Base-by-base conservation (phyloP, 768 basidiomycete genomes). In the Hericium rajendrae region DNA sequence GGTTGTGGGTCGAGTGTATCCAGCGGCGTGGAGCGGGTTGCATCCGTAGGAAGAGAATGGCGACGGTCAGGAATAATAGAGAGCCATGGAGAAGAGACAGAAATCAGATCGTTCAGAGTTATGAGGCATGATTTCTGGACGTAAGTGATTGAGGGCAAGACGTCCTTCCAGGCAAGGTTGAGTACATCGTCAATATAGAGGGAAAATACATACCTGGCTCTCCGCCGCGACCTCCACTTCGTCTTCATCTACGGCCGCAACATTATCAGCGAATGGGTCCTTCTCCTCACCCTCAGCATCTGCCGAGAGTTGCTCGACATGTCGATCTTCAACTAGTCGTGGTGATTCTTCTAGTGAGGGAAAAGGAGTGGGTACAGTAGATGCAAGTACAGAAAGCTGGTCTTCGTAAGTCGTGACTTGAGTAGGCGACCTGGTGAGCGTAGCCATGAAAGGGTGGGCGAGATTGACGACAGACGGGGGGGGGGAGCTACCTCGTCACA, bases 101-200 rank as follows among this genome's bases (percentile, higher is more conserved):
- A 81, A 20, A 90, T 78, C 20, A 91, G 74, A 67, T 81, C 84
- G 63, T 83, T 81, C 50, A 92, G 73, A 2, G 86, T 86, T 74
- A 83, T 83, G 24, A 91, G 65, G 67, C 86, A 90, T 16, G 86
- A 87, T 58, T 76, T 78, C 63, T 89, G 84, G 37, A 91, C 86
- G 56, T 79, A 77, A 13, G 77, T 73, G 61, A 92, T 84, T n/a
- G 88, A 90, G 9, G 85, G 81, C 62, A 85, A 72, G 38, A 89
- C 71, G 61, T 86, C 82, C 59, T 75, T 22, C 9, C 1, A 53
- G n/a, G 32, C n/a, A 12, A 53, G 32, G 32, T 16, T 6, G 32
- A 53, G 18, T 24, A 32, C 49, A 51, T 24, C 18, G 49, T 16
- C 18, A 15, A 24, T 13, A 4, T 12, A 24, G 22, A 24, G 6